Percentiles rank a stretch among this genome's conserved stretches.
Conservation (phyloP, 1,139 yeast species). For the Blastobotrys malaysiensis region DNA sequence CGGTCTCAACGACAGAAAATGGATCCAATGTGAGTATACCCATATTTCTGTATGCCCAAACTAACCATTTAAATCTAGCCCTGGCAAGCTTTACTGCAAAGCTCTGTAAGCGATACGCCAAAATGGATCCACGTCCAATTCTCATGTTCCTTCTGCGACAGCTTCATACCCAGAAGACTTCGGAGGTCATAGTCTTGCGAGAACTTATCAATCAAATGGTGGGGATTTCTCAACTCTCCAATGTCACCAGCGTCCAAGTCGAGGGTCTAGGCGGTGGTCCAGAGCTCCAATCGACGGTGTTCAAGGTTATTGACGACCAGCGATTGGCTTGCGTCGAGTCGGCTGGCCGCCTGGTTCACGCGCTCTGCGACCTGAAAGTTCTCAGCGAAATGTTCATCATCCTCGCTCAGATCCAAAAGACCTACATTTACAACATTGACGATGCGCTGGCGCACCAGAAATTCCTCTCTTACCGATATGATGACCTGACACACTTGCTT, state of each 20-base stretch:
- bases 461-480: constrained; percentile 63
- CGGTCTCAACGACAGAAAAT: constrained; percentile 75
- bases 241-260: constrained; percentile 62
- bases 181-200: constrained; percentile 62
- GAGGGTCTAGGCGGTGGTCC: constrained; percentile 63
- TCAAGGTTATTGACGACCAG: constrained; percentile 57
- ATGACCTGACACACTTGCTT: constrained; percentile 61
- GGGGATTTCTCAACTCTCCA: constrained; percentile 66
- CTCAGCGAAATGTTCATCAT: constrained; percentile 62
- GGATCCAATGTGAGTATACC: constrained; percentile 53
- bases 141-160: constrained; percentile 59
- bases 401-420: constrained; percentile 46
- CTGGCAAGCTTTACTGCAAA: constrained; percentile 37
- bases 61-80: constrained; percentile 29
- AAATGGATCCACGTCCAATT: constrained; percentile 39
- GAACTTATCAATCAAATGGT: constrained; percentile 74
- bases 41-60: neutral
- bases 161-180: constrained; percentile 54
- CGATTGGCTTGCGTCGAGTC: constrained; percentile 35
- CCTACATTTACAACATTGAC: constrained; percentile 36
- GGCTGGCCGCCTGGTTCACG: constrained; percentile 48
- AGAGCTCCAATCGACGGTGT: constrained; percentile 51
- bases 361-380: constrained; percentile 44
- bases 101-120: constrained; percentile 32
- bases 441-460: constrained; percentile 53